Evolutionary conservation across 106 monocot species (phyloP), one percentile per base, ranked within the genome.

Genomic region (Agapanthus africanus): DNA sequence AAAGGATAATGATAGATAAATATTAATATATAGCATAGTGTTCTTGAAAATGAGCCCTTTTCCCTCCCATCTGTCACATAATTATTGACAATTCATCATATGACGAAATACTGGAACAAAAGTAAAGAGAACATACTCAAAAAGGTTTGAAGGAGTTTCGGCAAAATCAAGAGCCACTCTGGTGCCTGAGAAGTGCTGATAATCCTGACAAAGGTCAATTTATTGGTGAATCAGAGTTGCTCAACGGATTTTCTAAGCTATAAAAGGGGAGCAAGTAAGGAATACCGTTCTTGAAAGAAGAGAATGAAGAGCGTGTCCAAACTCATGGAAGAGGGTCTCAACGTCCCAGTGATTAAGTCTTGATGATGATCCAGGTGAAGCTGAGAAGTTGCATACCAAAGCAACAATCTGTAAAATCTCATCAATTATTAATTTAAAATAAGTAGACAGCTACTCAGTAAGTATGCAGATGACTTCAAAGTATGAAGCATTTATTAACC

Each of bases 231-330:
- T 65, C 38, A 63, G 33, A 52, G 30, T 18, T 7, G 65, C 54
- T 40, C 2, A 21, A 26, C 47, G 35, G 22, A 75, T 39, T n/a
- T 13, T 37, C 6, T 11, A 70, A 10, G n/a, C 42, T 39, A 38
- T 37, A 23, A 42, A 69, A 39, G 21, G 21, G 15, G 18, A 68
- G 54, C 3, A 54, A 56, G 26, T 22, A 56, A 32, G 23, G 60
- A 21, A 69, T 88, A 95, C 95, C 88, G 95, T 97, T 91, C 91
- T 88, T 51, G 95, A 97, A 38, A 97, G 88, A 73, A 97, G 88
- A 37, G 95, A 97, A 81, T 97, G 95, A 76, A 97, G 80, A 75
- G 95, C 95, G 82, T 97, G 95, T 11, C 95, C 95, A 82, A 97
- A 97, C 60, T 97, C 95, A 84, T 97, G 95, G 72, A 97, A 97